phyloP scores from a whole-genome alignment of 1,284 basidiomycete genomes.

The Phenoliferia sp. region DNA sequence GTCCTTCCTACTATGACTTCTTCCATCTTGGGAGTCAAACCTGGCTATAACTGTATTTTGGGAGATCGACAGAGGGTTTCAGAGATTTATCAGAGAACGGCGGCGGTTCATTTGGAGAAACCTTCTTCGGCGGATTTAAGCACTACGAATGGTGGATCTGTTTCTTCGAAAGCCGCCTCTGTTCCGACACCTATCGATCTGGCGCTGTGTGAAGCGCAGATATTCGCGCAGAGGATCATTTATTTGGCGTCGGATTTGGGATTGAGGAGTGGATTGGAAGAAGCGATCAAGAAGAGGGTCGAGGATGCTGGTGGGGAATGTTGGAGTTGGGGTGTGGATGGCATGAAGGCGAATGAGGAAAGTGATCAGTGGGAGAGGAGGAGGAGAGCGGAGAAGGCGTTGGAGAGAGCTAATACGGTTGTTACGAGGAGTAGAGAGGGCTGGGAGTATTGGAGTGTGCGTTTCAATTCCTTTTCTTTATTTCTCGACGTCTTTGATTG shows the following conservation, averaged over 20 bases:
- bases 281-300: conserved; percentile 57
- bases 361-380: conserved; percentile 34
- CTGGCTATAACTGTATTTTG: not conserved
- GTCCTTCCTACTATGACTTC: not conserved
- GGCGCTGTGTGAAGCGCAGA: not conserved
- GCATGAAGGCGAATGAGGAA: conserved; percentile 31
- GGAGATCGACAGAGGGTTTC: not conserved
- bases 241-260: conserved; percentile 54
- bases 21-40: not conserved
- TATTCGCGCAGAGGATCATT: conserved; percentile 55
- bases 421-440: conserved; percentile 65
- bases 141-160: not conserved
- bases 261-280: conserved; percentile 50
- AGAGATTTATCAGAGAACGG: conserved; percentile 2
- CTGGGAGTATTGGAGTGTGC: conserved; percentile 56
- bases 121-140: not conserved
- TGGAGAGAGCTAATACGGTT: conserved; percentile 56
- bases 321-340: conserved; percentile 37
- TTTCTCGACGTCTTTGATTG: not conserved
- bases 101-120: not conserved
- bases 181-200: not conserved
- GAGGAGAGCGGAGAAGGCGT: conserved; percentile 27
- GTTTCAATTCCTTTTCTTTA: conserved; percentile 7
- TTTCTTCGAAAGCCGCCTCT: no score
- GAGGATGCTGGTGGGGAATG: conserved; percentile 57